Evolutionary conservation across 1,284 basidiomycete genomes (phyloP).

Genomic region (Chalciporus sp.): DNA sequence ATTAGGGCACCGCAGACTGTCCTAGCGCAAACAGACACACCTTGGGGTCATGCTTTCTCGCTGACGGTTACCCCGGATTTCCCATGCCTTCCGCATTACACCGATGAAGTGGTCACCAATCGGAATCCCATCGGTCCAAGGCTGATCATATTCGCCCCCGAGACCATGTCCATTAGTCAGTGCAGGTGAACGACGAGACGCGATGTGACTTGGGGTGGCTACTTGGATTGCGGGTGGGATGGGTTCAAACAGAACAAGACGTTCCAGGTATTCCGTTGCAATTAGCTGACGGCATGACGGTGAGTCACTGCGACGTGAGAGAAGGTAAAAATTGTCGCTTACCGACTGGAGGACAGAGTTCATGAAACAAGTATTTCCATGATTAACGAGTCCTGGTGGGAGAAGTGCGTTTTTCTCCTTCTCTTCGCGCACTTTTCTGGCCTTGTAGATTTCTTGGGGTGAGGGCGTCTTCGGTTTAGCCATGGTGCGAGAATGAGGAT

Average conservation of each 20-base stretch:
- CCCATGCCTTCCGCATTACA: conserved; percentile 62
- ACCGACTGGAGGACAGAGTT: conserved; percentile 83
- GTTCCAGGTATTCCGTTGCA: conserved; percentile 62
- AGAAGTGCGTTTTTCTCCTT: conserved; percentile 57
- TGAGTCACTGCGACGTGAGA: not conserved
- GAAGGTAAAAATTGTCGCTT: conserved; percentile 26
- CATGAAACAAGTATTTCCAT: conserved; percentile 93
- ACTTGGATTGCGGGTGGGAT: conserved; percentile 43
- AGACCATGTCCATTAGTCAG: conserved; percentile 72
- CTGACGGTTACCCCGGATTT: conserved; percentile 49
- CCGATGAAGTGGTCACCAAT: conserved; percentile 64
- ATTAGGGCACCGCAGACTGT: not conserved
- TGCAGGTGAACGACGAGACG: conserved; percentile 58
- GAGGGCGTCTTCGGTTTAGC: conserved; percentile 58
- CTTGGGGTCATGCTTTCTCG: conserved; percentile 64
- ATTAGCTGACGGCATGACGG: conserved; percentile 49
- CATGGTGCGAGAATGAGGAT: conserved; percentile 39
- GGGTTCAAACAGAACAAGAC: conserved; percentile 59
- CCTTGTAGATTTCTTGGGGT: conserved; percentile 64
- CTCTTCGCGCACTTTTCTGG: conserved; percentile 61
- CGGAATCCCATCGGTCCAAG: conserved; percentile 60
- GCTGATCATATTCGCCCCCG: conserved; percentile 51
- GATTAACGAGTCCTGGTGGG: conserved; percentile 79
- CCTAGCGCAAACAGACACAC: conserved; percentile 34
- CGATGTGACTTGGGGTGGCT: conserved; percentile 41